phyloP scores from a whole-genome alignment of 1,284 basidiomycete genomes.

The Cryptococcus wingfieldii region DNA sequence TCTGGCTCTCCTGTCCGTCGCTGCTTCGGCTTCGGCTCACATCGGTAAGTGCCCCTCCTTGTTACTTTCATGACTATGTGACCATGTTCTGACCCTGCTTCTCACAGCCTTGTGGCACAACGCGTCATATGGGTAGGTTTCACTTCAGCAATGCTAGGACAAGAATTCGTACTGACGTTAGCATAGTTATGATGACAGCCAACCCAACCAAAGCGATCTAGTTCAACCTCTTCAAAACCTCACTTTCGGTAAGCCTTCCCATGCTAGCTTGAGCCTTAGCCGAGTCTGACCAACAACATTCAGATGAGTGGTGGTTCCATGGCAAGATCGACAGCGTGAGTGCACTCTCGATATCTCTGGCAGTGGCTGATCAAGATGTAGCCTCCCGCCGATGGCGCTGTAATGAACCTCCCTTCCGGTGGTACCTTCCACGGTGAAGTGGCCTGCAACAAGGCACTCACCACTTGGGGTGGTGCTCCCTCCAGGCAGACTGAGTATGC shows the following conservation, averaged over 20 bases:
- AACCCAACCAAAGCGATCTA: constrained; percentile 43
- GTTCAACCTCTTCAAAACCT: constrained; percentile 57
- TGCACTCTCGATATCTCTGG: too few species aligned
- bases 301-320: constrained; percentile 63
- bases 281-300: too few species aligned
- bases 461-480: constrained; percentile 20
- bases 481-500: constrained; percentile 25
- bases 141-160: too few species aligned
- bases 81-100: background rate
- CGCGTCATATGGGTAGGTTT: background rate
- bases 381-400: constrained; percentile 32
- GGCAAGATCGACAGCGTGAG: constrained; percentile 27
- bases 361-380: background rate
- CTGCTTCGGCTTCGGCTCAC: constrained; percentile 24
- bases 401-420: constrained; percentile 40
- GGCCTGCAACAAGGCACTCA: constrained; percentile 33
- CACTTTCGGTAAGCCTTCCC: constrained; percentile 46
- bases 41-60: constrained; percentile 3
- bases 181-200: background rate
- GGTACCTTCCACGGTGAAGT: constrained; percentile 35
- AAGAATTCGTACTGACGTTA: background rate
- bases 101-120: constrained; percentile 6
- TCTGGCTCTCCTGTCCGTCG: constrained; percentile 9
- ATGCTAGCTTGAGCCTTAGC: too few species aligned
- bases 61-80: too few species aligned